Percentiles rank a stretch among this genome's conserved stretches.
These are phyloP conservation scores for Spathaspora passalidarum DNA, from an alignment of 805 yeast genomes.

Conservation along the genomic window DNA sequence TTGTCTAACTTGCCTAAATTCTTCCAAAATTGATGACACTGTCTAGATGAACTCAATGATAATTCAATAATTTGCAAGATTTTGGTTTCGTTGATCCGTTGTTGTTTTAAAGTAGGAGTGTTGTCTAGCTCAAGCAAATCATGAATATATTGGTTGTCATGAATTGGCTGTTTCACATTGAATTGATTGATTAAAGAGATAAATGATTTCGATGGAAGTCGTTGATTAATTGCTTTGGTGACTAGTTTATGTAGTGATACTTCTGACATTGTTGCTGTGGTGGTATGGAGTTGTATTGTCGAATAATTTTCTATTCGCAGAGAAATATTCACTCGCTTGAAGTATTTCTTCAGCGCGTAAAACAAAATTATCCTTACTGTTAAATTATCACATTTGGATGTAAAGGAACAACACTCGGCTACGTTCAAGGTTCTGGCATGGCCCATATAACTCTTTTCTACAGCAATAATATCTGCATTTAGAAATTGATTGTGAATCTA, in stretches of 20 bases:
- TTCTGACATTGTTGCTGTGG: constrained; percentile 2
- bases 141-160: constrained; percentile 23
- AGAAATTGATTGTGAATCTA: too few species aligned
- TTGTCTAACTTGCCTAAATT: constrained; percentile 11
- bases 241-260: constrained; percentile 16
- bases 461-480: too few species aligned
- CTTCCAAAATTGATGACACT: constrained; percentile 22
- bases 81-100: constrained; percentile 10
- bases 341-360: not conserved
- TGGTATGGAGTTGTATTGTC: not conserved
- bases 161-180: constrained; percentile 15
- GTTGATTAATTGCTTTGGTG: constrained; percentile 16
- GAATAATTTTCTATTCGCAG: not conserved
- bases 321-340: not conserved
- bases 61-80: constrained; percentile 16
- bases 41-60: constrained; percentile 16
- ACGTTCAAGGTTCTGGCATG: too few species aligned
- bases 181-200: constrained; percentile 26
- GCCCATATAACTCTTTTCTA: too few species aligned
- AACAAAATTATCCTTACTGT: too few species aligned
- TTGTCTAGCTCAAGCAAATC: constrained; percentile 20
- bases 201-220: constrained; percentile 22
- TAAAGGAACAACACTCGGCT: too few species aligned
- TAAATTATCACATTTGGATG: too few species aligned
- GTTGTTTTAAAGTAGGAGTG: not conserved